Evolutionary conservation across 177 flowering plant genomes (phyloP).

Genomic region (Vitis hybrid): DNA sequence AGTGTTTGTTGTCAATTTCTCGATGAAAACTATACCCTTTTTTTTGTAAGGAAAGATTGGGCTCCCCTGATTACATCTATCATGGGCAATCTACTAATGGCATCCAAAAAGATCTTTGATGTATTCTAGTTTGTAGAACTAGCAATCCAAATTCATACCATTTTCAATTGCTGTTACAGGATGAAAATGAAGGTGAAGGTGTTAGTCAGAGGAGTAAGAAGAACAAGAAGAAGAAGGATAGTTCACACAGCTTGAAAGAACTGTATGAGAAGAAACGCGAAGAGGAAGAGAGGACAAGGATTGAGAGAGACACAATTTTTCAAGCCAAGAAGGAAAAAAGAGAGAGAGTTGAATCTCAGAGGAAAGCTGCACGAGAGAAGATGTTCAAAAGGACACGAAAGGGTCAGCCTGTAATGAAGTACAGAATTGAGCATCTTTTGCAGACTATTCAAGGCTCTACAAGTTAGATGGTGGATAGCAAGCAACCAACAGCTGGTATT

Average conservation of each 20-base stretch:
- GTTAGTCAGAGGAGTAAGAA: slow-evolving; percentile 6
- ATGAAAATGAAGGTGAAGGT: slow-evolving; percentile 19
- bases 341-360: slow-evolving; percentile 45
- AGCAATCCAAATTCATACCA: no score
- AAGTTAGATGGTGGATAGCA: background rate
- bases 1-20: background rate
- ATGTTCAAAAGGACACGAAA: slow-evolving; percentile 71
- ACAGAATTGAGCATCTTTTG: slow-evolving; percentile 75
- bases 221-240: slow-evolving; percentile 31
- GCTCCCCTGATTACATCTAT: no score
- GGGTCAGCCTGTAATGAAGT: slow-evolving; percentile 96
- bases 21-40: no score
- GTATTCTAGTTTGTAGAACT: no score
- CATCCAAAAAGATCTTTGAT: no score
- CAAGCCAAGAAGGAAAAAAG: slow-evolving; percentile 62
- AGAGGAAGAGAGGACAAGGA: slow-evolving; percentile 66
- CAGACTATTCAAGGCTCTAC: slow-evolving; percentile 51
- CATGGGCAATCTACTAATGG: no score
- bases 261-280: slow-evolving; percentile 58
- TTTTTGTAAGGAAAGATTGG: no score
- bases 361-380: slow-evolving; percentile 53
- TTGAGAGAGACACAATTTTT: slow-evolving; percentile 58
- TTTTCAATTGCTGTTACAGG: slow-evolving; percentile 27
- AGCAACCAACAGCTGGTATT: no score
- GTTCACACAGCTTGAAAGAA: slow-evolving; percentile 32